Evolutionary conservation across 768 basidiomycete genomes (phyloP), one percentile per base, ranked within the genome.

Genomic region (Tulasnella sp.): DNA sequence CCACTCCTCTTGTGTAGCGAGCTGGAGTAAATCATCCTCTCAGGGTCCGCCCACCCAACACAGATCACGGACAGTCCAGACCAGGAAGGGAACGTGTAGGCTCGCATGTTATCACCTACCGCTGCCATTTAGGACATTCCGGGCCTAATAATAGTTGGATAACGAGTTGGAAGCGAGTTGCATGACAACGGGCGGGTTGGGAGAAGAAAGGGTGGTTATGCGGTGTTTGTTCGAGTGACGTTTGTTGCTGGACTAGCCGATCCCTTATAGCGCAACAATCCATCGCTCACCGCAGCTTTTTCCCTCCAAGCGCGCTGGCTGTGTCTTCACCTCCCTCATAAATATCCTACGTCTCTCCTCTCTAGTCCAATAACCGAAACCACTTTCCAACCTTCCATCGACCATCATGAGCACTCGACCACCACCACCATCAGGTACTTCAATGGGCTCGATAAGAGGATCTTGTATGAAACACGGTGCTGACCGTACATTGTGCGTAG

Each of bases 401-500:
- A 36, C 34, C 16, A 65, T 65, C n/a, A 65, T 36, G 35, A 36
- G 35, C 35, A 9, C 34, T 36, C 63, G 63, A 7, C 63, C 63
- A 37, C 63, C 63, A 36, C 63, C 63, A 36, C 63, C 63, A 36
- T n/a, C 63, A 65, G 63, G 63, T 65, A 65, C 39, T 9, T 26
- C 63, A 35, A 26, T 16, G 9, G 16, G 63, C n/a, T n/a, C n/a
- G n/a, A n/a, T n/a, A 65, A n/a, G 63, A 35, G 22, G 12, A 19
- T 26, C 34, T n/a, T 34, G 34, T 16, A 36, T 36, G 32, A 22
- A 14, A 35, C 11, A 65, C 63, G 29, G n/a, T n/a, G n/a, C 63
- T 65, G 63, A 65, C 34, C 39, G 35, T n/a, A 22, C 34, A n/a
- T 19, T 65, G 11, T 22, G 39, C 69, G 40, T 69, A 88, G 81